Evolutionary conservation across 164 flowering plant species (phyloP), one percentile per base, ranked within the genome.

Genomic region (Aristolochia californica): DNA sequence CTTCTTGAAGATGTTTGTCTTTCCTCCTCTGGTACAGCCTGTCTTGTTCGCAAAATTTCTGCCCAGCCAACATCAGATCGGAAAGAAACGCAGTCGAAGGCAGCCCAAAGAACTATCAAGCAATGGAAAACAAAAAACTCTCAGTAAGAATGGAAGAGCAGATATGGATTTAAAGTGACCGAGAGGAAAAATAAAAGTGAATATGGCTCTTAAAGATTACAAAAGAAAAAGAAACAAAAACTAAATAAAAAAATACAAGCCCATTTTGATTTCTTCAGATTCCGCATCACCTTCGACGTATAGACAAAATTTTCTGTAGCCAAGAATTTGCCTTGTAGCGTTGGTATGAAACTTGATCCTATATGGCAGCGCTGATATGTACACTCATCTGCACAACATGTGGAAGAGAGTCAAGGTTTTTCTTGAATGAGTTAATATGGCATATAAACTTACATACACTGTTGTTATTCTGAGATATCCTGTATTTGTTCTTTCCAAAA

Each of bases 231-330:
- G 15, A 23, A 34, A 34, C 4, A 34, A 34, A 34, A 34, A 28
- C 3, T 2, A 7, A 28, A 28, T 2, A 28, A 28, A 7, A 28
- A 28, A 28, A 28, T 2, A 7, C 7, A 28, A 3, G 7, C 34
- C 40, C 40, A 34, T 14, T 22, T 18, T 9, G 12, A 48, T 16
- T 16, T n/a, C 20, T n/a, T 8, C 20, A 22, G n/a, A 48, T n/a
- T 22, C 22, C 10, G 9, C 54, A 50, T 22, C 45, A 93, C 97
- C 91, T 82, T 84, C 48, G 97, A 83, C 16, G 96, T 89, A 53
- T 85, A 71, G 73, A 85, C 87, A 76, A 93, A 87, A 73, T 93
- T 93, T 65, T 93, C 99, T 7, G 97, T 93, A 13, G 96, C 99
- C 74, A 93, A 69, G 63, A 93, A 83, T 24, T 68, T 85, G 17